These are phyloP conservation scores for Dentipellis fragilis DNA, from an alignment of 768 basidiomycete genomes.

Conservation along the genomic window DNA sequence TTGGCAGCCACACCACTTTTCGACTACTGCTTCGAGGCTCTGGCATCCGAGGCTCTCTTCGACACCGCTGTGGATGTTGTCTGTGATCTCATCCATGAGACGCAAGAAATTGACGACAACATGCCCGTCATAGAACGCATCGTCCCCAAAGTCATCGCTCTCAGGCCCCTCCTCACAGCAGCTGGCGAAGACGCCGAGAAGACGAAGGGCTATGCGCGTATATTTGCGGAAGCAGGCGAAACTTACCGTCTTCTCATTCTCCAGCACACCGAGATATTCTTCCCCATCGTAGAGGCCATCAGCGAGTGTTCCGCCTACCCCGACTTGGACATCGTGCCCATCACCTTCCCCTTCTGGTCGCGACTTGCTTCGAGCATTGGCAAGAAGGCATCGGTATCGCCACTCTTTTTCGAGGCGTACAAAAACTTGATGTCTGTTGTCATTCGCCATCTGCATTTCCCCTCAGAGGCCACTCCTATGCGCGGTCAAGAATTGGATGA, in stretches of 20 bases:
- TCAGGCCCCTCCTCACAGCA: slow-evolving; percentile 52
- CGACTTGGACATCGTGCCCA: slow-evolving; percentile 92
- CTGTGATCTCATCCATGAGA: slow-evolving; percentile 95
- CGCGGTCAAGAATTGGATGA: slow-evolving; percentile 83
- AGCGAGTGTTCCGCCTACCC: slow-evolving; percentile 85
- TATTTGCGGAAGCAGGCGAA: slow-evolving; percentile 97
- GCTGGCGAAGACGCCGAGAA: slow-evolving; percentile 74
- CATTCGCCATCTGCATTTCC: slow-evolving; percentile 87
- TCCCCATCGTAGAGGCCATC: slow-evolving; percentile 92
- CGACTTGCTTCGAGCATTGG: slow-evolving; percentile 84
- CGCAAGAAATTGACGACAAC: slow-evolving; percentile 93
- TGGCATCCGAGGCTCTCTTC: slow-evolving; percentile 80
- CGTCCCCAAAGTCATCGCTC: slow-evolving; percentile 73
- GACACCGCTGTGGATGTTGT: slow-evolving; percentile 87
- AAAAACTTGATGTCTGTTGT: slow-evolving; percentile 75
- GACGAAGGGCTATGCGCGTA: slow-evolving; percentile 80
- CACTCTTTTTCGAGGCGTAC: slow-evolving; percentile 78
- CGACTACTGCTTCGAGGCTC: slow-evolving; percentile 71
- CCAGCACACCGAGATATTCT: slow-evolving; percentile 86
- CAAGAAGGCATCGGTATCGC: slow-evolving; percentile 60
- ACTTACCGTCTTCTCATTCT: slow-evolving; percentile 84
- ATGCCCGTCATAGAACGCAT: slow-evolving; percentile 82
- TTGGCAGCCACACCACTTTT: slow-evolving; percentile 77
- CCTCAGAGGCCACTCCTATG: slow-evolving; percentile 54
- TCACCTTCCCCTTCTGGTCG: slow-evolving; percentile 99